Base-by-base conservation (phyloP, 1,284 basidiomycete species). In the Cronartium quercuum region DNA sequence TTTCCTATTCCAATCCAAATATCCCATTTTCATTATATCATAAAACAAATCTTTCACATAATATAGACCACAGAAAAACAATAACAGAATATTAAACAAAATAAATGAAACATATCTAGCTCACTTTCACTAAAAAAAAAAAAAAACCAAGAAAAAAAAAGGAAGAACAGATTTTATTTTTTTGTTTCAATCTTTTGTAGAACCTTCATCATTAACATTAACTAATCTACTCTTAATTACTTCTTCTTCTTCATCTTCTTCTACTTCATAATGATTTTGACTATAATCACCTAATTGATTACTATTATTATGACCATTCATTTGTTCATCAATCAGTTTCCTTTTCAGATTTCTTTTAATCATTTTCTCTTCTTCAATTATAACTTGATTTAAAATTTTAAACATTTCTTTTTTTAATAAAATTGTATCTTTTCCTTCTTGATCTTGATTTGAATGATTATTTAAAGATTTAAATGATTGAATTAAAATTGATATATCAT, bases 231-330 rank as follows among this genome's bases (percentile, higher is more conserved):
- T 55, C 51, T n/a, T 18, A 5, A 55, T 29, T 7, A 21, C 18
- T 29, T 55, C 51, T 55, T 55, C 51, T 55, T 55, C 51, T n/a
- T 55, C 51, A 7, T 55, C 51, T 55, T 55, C 51, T 51, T 51
- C 4, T 21, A 21, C 29, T 29, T 55, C 51, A 21, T 55, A n/a
- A n/a, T 55, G n/a, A 7, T 55, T 55, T 55, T 55, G n/a, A 55
- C 29, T 55, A 5, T 29, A 29, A n/a, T 55, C 51, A 55, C 29
- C 51, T 21, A 29, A 55, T 55, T 55, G 51, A 5, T 12, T 21
- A 21, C 29, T 55, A n/a, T 29, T n/a, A 7, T 55, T 55, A n/a
- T 21, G n/a, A n/a, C n/a, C n/a, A n/a, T n/a, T n/a, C n/a, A n/a
- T n/a, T n/a, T 55, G 7, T 21, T 55, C 2, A 55, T 55, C 51